These are phyloP conservation scores for Chamaecyparis obtusa DNA, from an alignment of 75 land plant genomes.

Conservation along the genomic window DNA sequence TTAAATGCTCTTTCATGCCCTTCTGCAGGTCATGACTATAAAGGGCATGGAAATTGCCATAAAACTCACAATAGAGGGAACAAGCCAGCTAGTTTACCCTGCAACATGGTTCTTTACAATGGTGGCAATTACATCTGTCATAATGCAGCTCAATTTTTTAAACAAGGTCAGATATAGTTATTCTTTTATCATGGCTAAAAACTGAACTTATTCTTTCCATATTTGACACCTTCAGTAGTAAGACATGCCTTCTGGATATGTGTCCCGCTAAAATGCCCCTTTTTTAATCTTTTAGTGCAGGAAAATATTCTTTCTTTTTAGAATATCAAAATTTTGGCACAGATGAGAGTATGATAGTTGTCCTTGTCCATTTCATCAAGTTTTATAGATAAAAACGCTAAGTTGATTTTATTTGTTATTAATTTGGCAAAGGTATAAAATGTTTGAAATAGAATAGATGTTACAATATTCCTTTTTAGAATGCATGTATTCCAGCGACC, in stretches of 20 bases:
- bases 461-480: no score
- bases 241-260: not conserved
- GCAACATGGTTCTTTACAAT: conserved; percentile 82
- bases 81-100: conserved; percentile 68
- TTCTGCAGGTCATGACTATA: conserved; percentile 82
- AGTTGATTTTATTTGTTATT: no score
- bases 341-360: no score
- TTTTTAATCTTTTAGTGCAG: not conserved
- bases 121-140: conserved; percentile 71
- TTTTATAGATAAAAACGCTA: no score
- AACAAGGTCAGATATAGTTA: conserved; percentile 62
- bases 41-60: conserved; percentile 95
- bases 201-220: not conserved
- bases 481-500: no score
- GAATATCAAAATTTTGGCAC: not conserved
- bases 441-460: no score
- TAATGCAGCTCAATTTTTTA: conserved; percentile 89
- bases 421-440: no score
- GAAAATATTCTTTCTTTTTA: not conserved
- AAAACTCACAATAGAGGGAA: conserved; percentile 83
- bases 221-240: not conserved
- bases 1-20: not conserved
- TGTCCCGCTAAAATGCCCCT: not conserved
- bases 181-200: not conserved
- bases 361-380: no score